These are phyloP conservation scores for Wickerhamiella bombiphila DNA, from an alignment of 805 yeast species.

Conservation along the genomic window DNA sequence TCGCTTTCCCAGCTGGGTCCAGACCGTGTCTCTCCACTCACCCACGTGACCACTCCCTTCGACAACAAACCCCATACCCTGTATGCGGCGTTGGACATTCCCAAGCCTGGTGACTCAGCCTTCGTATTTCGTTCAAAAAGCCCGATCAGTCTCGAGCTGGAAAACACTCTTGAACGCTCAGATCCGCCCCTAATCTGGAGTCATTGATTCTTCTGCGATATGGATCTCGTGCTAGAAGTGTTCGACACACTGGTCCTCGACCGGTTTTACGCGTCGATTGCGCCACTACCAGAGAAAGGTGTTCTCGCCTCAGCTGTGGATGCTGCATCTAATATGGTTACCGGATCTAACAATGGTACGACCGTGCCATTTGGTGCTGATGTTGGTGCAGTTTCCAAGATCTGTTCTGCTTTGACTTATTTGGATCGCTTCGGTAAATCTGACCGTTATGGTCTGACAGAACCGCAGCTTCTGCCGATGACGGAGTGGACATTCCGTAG, in stretches of 20 bases:
- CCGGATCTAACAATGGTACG: neutral
- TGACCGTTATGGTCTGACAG: slow-evolving; percentile 19
- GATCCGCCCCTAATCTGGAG: too few relatives aligned
- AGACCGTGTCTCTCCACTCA: too few relatives aligned
- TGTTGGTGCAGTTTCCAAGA: slow-evolving; percentile 2
- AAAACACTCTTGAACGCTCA: too few relatives aligned
- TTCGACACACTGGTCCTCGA: slow-evolving; percentile 65
- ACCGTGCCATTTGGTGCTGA: neutral
- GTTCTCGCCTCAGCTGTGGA: neutral
- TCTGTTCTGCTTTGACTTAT: slow-evolving; percentile 1
- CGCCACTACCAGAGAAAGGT: slow-evolving; percentile 31
- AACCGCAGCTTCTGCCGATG: slow-evolving; percentile 44
- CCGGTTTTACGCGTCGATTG: slow-evolving; percentile 48
- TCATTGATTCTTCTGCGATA: slow-evolving; percentile 21
- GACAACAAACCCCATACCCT: too few relatives aligned
- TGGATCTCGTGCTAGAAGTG: slow-evolving; percentile 86
- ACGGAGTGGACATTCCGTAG: slow-evolving; percentile 49
- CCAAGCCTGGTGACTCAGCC: too few relatives aligned
- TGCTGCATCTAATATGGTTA: neutral
- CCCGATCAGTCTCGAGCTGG: too few relatives aligned
- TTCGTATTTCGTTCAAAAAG: too few relatives aligned
- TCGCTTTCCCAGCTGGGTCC: too few relatives aligned
- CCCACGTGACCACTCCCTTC: too few relatives aligned
- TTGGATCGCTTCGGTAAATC: slow-evolving; percentile 6
- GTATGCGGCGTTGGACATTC: too few relatives aligned